Conservation (phyloP, 2,329 filamentous ascomycete species). For the Leptodontidium sp. region DNA sequence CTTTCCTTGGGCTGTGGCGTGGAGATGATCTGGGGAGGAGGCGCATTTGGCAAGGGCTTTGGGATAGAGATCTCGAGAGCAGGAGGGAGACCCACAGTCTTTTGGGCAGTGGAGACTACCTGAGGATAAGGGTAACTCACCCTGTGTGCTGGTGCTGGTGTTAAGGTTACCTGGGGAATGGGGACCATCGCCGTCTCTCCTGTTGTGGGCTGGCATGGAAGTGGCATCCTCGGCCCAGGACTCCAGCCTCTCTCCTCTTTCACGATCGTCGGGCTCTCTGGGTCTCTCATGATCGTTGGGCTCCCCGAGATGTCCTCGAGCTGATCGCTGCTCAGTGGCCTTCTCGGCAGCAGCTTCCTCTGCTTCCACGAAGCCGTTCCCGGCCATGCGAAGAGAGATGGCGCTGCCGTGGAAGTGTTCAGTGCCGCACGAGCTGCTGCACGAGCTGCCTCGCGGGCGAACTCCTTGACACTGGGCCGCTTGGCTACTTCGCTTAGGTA, state of each 20-base stretch:
- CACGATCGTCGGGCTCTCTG: constrained; percentile 6
- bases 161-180: background rate
- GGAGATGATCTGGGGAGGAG: background rate
- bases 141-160: background rate
- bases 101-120: background rate
- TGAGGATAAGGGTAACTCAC: background rate
- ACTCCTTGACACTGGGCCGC: background rate
- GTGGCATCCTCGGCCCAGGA: background rate
- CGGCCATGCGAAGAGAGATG: constrained; percentile 10
- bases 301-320: background rate
- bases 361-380: background rate
- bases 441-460: background rate
- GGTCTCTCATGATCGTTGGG: too few species aligned
- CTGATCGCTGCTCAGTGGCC: background rate
- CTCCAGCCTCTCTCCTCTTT: constrained; percentile 7
- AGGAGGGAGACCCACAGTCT: background rate
- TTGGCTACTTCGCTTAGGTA: background rate
- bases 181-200: background rate
- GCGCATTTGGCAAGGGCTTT: background rate
- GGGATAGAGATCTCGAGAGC: background rate
- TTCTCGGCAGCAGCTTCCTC: background rate
- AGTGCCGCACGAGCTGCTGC: background rate
- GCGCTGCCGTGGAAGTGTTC: background rate
- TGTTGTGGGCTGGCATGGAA: background rate
- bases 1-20: background rate